A percentile compares a stretch with the other conserved stretches of the same genome.
phyloP scores from a whole-genome alignment of 2,329 filamentous ascomycete genomes.

The Penicillium glabrum region DNA sequence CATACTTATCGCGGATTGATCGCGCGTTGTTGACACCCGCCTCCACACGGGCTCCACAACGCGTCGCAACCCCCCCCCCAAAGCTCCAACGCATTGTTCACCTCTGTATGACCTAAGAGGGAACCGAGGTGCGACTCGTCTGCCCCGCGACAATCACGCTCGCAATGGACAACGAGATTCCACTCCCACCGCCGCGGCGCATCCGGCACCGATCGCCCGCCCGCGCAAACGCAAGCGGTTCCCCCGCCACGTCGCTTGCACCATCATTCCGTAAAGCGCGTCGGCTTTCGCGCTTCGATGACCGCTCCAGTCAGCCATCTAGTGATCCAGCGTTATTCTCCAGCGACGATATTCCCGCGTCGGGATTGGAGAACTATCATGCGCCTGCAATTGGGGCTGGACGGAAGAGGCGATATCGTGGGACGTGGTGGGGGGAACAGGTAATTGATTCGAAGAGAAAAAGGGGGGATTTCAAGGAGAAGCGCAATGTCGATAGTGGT shows the following conservation, averaged over 20 bases:
- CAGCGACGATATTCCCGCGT: conserved; percentile 48
- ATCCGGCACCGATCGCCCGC: conserved; percentile 36
- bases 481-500: conserved; percentile 47
- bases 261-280: conserved; percentile 25
- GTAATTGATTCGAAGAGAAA: conserved; percentile 37
- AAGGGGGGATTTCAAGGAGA: conserved; percentile 44
- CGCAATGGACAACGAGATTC: conserved; percentile 40
- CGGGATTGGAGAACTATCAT: conserved; percentile 46
- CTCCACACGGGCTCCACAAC: conserved; percentile 21
- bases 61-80: conserved; percentile 15
- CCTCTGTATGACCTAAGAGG: conserved; percentile 1
- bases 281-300: conserved; percentile 33
- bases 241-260: conserved; percentile 13
- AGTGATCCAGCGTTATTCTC: conserved; percentile 50
- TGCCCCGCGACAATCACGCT: neutral
- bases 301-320: conserved; percentile 40
- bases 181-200: conserved; percentile 38
- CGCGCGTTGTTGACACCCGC: conserved; percentile 21
- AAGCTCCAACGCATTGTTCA: neutral
- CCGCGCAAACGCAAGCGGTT: conserved; percentile 10
- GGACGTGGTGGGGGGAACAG: conserved; percentile 48
- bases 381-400: conserved; percentile 19
- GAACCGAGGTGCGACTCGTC: neutral
- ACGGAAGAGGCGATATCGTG: conserved; percentile 43
- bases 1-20: neutral